Conservation (phyloP, 2,329 filamentous ascomycete species). For the Fusarium illudens region DNA sequence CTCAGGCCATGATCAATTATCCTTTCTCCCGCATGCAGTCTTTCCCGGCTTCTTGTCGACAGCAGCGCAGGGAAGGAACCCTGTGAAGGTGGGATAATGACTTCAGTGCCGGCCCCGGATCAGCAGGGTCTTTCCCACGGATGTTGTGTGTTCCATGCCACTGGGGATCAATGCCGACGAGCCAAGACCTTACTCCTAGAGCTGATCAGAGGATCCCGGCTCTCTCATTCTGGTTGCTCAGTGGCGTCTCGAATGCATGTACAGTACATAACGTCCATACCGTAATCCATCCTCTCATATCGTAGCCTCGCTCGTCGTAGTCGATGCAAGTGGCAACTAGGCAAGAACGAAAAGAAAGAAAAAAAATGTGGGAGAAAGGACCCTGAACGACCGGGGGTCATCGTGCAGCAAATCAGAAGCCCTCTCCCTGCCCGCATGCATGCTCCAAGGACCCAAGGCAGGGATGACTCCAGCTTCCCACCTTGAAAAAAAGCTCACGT, state of each 20-base stretch:
- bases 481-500: slow-evolving; percentile 26
- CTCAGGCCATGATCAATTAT: slow-evolving; percentile 22
- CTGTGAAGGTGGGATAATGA: slow-evolving; percentile 27
- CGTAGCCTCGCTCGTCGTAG: slow-evolving; percentile 9
- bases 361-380: slow-evolving; percentile 24
- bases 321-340: slow-evolving; percentile 12
- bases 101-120: slow-evolving; percentile 36
- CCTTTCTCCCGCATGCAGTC: slow-evolving; percentile 23
- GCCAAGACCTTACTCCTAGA: slow-evolving; percentile 7
- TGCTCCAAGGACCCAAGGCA: slow-evolving; percentile 11
- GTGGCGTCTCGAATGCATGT: background rate
- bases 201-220: background rate
- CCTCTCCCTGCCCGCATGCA: background rate
- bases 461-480: slow-evolving; percentile 16
- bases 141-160: slow-evolving; percentile 5
- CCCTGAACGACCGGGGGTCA: slow-evolving; percentile 34
- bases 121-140: slow-evolving; percentile 39
- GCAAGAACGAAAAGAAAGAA: background rate
- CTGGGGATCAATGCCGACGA: slow-evolving; percentile 1
- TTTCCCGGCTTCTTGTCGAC: slow-evolving; percentile 19
- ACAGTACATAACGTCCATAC: slow-evolving; percentile 18
- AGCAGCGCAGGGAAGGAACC: slow-evolving; percentile 6
- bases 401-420: slow-evolving; percentile 18
- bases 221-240: background rate
- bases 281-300: slow-evolving; percentile 31